Base-by-base conservation (phyloP, 2,329 filamentous ascomycete genomes). In the Cadophora malorum region DNA sequence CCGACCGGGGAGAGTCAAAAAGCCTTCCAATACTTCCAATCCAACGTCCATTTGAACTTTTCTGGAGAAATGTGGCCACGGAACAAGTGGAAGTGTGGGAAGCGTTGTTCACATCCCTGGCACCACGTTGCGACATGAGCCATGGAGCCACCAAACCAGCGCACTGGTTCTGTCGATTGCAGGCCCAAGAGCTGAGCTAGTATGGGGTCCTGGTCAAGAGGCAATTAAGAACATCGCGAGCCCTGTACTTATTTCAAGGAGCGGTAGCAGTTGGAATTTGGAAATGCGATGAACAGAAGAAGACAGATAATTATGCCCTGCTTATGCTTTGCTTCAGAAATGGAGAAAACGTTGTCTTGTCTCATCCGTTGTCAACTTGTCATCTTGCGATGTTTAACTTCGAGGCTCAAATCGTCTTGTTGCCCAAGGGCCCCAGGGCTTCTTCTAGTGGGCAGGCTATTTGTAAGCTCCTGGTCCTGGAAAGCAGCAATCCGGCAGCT, bases 111-210 rank as follows among this genome's bases (percentile, higher is more conserved):
- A 53, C 50, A 59, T 59, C 56, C 56, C 35, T 59, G 56, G 28
- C 12, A 41, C 56, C 56, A 59, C 56, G 56, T 59, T 59, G 56
- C 38, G 33, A 41, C 4, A 35, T 7, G 23, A 8, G 23, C 50
- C 21, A 28, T 19, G 16, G 45, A 49, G 52, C 52, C 52, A 55
- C 52, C 52, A 59, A 59, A 59, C 56, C 56, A 59, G 35, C 56
- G 5, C 56, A 45, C 35, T 59, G 56, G 56, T 59, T 59, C 56
- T 45, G 56, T 35, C 33, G 33, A 58, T 58, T 58, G 31, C 55
- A 59, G 33, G 56, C 56, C 33, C 6, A 38, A 49, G 45, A 49
- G n/a, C 14, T 38, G 12, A 2, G 41, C 41, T 45, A 45, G 41
- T 45, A 45, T 19, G 14, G 41, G 41, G 12, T 45, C 41, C 41